Percentiles rank a stretch among this genome's conserved stretches.
These are phyloP conservation scores for Cordyceps cicadae DNA, from an alignment of 2,329 filamentous ascomycete genomes.

Conservation along the genomic window DNA sequence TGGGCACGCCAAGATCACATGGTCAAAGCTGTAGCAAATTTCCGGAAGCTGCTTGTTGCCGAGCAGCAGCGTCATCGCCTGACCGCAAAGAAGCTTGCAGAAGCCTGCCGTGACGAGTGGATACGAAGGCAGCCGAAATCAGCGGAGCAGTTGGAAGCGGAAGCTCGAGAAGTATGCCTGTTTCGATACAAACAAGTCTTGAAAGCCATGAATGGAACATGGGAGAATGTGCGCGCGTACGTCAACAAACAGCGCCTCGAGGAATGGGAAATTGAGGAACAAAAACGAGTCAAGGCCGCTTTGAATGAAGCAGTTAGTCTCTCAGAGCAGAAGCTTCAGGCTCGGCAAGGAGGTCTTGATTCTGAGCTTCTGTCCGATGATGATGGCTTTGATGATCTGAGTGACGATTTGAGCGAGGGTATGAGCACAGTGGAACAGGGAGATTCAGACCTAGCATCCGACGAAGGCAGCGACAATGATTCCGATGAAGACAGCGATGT, in stretches of 20 bases:
- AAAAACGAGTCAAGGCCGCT: constrained; percentile 56
- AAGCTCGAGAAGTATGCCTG: constrained; percentile 61
- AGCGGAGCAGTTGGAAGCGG: constrained; percentile 71
- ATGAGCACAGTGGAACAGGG: constrained; percentile 21
- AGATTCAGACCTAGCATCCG: constrained; percentile 26
- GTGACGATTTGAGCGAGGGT: constrained; percentile 35
- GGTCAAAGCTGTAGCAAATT: constrained; percentile 67
- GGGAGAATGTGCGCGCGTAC: constrained; percentile 56
- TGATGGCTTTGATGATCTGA: constrained; percentile 38
- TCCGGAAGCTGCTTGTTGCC: constrained; percentile 68
- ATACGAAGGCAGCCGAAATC: constrained; percentile 64
- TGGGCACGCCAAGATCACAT: constrained; percentile 87
- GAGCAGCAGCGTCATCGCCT: constrained; percentile 72
- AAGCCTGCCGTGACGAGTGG: constrained; percentile 71
- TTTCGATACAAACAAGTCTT: constrained; percentile 64
- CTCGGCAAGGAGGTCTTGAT: constrained; percentile 46
- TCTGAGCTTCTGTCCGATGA: constrained; percentile 42
- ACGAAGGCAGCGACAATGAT: constrained; percentile 28
- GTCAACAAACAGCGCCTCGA: constrained; percentile 52
- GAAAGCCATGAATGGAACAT: constrained; percentile 46
- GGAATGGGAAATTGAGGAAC: constrained; percentile 58
- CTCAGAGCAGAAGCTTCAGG: constrained; percentile 60
- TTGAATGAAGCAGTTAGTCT: constrained; percentile 66
- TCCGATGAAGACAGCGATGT: constrained; percentile 39
- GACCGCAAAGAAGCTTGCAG: constrained; percentile 71